Conservation (phyloP, 768 basidiomycete species). For the Mycena indigotica region DNA sequence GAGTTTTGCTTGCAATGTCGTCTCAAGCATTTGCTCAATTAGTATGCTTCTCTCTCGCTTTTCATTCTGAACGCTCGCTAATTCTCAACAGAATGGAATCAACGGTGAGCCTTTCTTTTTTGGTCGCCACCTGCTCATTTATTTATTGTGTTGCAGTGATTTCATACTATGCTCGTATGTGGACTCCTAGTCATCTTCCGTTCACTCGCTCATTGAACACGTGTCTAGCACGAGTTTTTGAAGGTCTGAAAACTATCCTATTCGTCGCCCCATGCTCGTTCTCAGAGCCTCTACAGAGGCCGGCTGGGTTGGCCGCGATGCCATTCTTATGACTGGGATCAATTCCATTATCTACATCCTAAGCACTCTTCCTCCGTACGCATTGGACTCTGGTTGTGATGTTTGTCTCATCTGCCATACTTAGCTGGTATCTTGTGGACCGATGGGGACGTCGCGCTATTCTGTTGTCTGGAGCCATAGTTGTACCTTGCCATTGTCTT, state of each 20-base stretch:
- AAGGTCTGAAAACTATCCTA: slow-evolving; percentile 71
- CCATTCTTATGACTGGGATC: slow-evolving; percentile 94
- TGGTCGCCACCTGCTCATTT: slow-evolving; percentile 10
- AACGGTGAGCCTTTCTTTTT: slow-evolving; percentile 59
- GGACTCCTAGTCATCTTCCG: slow-evolving; percentile 3
- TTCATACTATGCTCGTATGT: slow-evolving; percentile 90
- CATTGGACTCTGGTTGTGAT: slow-evolving; percentile 1
- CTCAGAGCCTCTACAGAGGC: slow-evolving; percentile 83
- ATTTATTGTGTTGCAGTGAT: slow-evolving; percentile 59
- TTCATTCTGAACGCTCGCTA: neutral
- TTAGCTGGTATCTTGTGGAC: slow-evolving; percentile 92
- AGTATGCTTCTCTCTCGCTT: slow-evolving; percentile 51
- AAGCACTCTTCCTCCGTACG: slow-evolving; percentile 82
- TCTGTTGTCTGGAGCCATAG: slow-evolving; percentile 80
- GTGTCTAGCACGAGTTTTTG: slow-evolving; percentile 81
- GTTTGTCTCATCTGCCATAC: slow-evolving; percentile 8
- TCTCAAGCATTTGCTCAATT: slow-evolving; percentile 95
- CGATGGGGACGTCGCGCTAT: slow-evolving; percentile 88
- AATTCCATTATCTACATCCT: slow-evolving; percentile 82
- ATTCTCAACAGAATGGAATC: slow-evolving; percentile 76
- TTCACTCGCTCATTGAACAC: slow-evolving; percentile 15
- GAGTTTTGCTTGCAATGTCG: slow-evolving; percentile 92
- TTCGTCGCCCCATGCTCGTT: no score
- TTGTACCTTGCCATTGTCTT: slow-evolving; percentile 47
- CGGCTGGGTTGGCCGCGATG: slow-evolving; percentile 92